These are phyloP conservation scores for Saccharomycopsis babjevae DNA, from an alignment of 805 yeast species.

Conservation along the genomic window DNA sequence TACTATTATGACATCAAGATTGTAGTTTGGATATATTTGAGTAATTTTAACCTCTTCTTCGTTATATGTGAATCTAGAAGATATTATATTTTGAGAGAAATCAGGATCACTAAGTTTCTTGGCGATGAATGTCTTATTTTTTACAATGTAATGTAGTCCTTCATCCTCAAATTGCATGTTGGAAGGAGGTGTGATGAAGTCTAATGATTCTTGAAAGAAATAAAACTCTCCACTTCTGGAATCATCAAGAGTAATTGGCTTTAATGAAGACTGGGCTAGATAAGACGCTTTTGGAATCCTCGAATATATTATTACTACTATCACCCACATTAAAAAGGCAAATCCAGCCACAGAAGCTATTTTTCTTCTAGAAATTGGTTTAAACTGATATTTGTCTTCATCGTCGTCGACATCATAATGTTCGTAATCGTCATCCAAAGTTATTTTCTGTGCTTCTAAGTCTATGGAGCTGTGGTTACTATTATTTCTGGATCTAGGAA, in stretches of 20 bases:
- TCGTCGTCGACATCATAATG: background rate
- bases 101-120: constrained; percentile 25
- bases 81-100: constrained; percentile 21
- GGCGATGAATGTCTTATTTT: constrained; percentile 21
- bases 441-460: background rate
- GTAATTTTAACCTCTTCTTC: constrained; percentile 33
- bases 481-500: constrained; percentile 19
- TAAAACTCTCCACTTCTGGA: constrained; percentile 25
- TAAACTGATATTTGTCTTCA: constrained; percentile 3
- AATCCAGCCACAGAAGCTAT: constrained; percentile 9
- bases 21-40: constrained; percentile 34
- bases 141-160: constrained; percentile 30
- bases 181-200: constrained; percentile 23
- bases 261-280: background rate
- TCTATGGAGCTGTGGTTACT: background rate
- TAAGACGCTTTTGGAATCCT: background rate
- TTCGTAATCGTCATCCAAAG: background rate
- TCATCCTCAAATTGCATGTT: constrained; percentile 29
- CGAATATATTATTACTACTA: constrained; percentile 22
- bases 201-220: constrained; percentile 20
- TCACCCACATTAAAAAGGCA: constrained; percentile 23
- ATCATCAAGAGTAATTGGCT: constrained; percentile 23
- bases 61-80: constrained; percentile 31
- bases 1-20: constrained; percentile 42
- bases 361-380: constrained; percentile 8